Base-by-base conservation (phyloP, 768 basidiomycete genomes). In the Mycena epipterygia region DNA sequence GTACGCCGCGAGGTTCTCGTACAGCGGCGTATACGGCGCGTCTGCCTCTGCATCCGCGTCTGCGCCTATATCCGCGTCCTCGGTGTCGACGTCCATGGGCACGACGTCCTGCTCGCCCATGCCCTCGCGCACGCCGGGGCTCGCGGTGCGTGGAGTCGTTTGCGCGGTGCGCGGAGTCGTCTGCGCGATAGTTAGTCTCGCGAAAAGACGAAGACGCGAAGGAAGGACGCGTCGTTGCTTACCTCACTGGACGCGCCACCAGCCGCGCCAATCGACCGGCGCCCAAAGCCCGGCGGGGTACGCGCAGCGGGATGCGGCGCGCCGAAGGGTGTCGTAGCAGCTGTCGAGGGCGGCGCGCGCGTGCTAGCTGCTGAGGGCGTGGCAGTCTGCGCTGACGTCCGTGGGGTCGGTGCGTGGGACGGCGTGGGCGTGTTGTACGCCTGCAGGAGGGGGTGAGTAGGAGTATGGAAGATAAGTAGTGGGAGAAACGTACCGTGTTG, bases 251-350 rank as follows among this genome's bases (percentile, higher is more conserved):
- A 39, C 37, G 9, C 37, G 16, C 37, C 37, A 9, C 37, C 37
- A n/a, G 37, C 16, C 25, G 49, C 29, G 14, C 27, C 49, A 21
- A 52, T 21, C 14, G 64, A 61, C 44, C 39, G 37, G 13, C 61
- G 37, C 48, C 67, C 49, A 32, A 72, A 68, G 21, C 71, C 63
- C 7, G 8, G 32, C 12, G 71, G 67, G 44, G 67, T 68, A n/a
- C 61, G 62, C 46, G 71, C 71, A 13, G 67, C 61, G 30, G 71
- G 71, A 46, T 72, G 71, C 33, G 71, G 67, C 19, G 56, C 55
- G 41, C 65, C 71, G 23, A 72, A 72, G 35, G 37, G 57, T 16
- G 32, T 23, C 17, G 51, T 11, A 29, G 16, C 25, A 27, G 49
- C 27, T 25, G 5, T 46, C n/a, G n/a, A 9, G 41, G 13, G 14